Evolutionary conservation across 352 stramenopile genomes (phyloP).

Genomic region (Pythium dissotocum): DNA sequence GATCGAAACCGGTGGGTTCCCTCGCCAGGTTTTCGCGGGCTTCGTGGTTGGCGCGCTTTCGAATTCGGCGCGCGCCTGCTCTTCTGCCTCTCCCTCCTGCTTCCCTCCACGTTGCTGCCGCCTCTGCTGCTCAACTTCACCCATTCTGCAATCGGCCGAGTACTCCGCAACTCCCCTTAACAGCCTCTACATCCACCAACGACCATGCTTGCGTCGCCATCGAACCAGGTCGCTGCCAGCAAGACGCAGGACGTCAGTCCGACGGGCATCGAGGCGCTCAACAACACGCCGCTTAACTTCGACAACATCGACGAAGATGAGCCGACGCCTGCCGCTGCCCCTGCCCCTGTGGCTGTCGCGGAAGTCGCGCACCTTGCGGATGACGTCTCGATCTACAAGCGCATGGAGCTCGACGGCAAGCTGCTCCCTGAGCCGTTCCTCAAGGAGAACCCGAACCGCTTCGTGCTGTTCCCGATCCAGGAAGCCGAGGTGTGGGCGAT

Average conservation of each 20-base stretch:
- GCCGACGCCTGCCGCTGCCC: neutral
- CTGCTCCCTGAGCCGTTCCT: constrained; percentile 92
- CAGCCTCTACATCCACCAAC: constrained; percentile 18
- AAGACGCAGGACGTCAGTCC: constrained; percentile 18
- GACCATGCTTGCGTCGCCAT: constrained; percentile 10
- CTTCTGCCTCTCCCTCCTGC: neutral
- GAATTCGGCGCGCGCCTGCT: constrained; percentile 21
- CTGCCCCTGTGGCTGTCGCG: constrained; percentile 6
- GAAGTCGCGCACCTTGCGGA: constrained; percentile 12
- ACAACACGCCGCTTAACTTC: constrained; percentile 26
- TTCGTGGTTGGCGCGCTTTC: constrained; percentile 29
- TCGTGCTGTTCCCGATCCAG: constrained; percentile 98
- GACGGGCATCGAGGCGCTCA: constrained; percentile 21
- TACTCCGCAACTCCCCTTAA: constrained; percentile 5
- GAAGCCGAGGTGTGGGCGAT: constrained; percentile 97
- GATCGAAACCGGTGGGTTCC: neutral
- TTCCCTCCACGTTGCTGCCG: neutral
- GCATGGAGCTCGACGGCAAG: constrained; percentile 84
- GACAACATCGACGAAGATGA: constrained; percentile 27
- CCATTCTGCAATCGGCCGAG: constrained; percentile 27
- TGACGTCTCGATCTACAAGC: constrained; percentile 86
- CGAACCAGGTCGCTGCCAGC: constrained; percentile 5
- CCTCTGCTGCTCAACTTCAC: neutral
- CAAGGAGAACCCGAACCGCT: constrained; percentile 94
- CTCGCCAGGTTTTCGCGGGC: constrained; percentile 19